Base-by-base conservation (phyloP, 2,329 filamentous ascomycete species). In the Aureobasidium namibiae region DNA sequence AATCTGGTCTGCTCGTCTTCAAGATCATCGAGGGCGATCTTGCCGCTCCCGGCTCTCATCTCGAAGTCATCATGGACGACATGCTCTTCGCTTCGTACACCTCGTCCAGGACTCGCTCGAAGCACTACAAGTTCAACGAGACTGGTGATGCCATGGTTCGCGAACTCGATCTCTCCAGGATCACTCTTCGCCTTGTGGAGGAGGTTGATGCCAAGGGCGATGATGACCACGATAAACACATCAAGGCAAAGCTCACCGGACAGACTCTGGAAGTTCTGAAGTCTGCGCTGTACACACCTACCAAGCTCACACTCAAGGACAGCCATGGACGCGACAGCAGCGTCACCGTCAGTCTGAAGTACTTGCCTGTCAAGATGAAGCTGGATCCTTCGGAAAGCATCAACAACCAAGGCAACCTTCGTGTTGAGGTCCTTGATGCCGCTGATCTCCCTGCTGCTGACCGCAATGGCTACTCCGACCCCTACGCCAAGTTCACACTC, bases 371-470 rank as follows among this genome's bases (percentile, higher is more conserved):
- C 62, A 85, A 89, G 76, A 99, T 99, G 94, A 79, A 85, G 60
- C 87, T 99, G 50, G 91, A 99, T 68, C 89, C 94, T 0, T 90
- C 86, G 67, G 94, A 99, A 75, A 96, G 91, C 69, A 96, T 99
- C 80, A 97, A 96, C 82, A 99, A 99, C 75, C 95, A 96, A 84
- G 94, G 94, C 61, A 92, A 86, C 61, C 85, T 99, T 23, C 89
- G 92, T 21, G 90, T 99, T n/a, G 91, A 97, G 67, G 82, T 99
- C 18, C 77, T 97, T 38, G 91, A 96, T 72, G 94, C 87, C 18
- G 77, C 83, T 9, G 87, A 96, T 61, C 82, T 99, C n/a, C 94
- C 94, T 8, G 86, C 94, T 1, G 92, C 92, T 29, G 94, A 99
- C 69, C 86, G 91, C 34, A 99, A 99, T 70, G 94, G 94, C 66